Base-by-base conservation (phyloP, 2,329 filamentous ascomycete genomes). In the Fusarium siculi region DNA sequence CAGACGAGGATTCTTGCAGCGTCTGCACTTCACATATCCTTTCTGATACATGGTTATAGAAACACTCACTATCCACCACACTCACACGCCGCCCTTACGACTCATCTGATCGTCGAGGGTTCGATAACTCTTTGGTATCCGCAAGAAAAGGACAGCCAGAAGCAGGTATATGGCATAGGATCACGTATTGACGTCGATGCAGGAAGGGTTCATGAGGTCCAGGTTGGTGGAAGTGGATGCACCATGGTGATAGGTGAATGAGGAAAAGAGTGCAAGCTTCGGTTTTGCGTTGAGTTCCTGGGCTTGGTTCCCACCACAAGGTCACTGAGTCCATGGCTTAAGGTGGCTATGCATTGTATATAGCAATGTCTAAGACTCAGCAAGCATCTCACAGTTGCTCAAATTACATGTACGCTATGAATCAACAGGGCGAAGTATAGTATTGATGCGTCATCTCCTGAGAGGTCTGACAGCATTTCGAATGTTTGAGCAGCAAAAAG, bases 1-100 rank as follows among this genome's bases (percentile, higher is more conserved):
- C 19, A 60, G 36, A 63, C 47, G 47, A 39, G 34, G 43, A 44
- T 52, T 62, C 37, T 53, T 32, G 32, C 42, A 62, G 34, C 57
- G 57, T 73, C 65, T 34, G 28, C 47, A 40, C 43, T 28, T 32
- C 46, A 36, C 28, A 61, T 60, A 32, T 49, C n/a, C 25, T 40
- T 43, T 57, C 71, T 74, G 34, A 73, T 57, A 15, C 42, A 30
- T 52, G 44, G 30, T 43, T 64, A 37, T 79, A 93, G 91, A 70
- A 91, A 93, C 79, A 86, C 88, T 34, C 85, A 94, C 80, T 94
- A 94, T 79, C 84, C 85, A 44, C 92, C 92, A 19, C 92, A 94
- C 78, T 87, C 86, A 19, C 92, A 94, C 78, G 75, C 81, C 28
- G 87, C 87, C 40, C 82, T 91, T 50, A 94, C 91, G 1, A 93